These are phyloP conservation scores for Dictyophora rubrovolvata DNA, from an alignment of 768 basidiomycete genomes.

Conservation along the genomic window DNA sequence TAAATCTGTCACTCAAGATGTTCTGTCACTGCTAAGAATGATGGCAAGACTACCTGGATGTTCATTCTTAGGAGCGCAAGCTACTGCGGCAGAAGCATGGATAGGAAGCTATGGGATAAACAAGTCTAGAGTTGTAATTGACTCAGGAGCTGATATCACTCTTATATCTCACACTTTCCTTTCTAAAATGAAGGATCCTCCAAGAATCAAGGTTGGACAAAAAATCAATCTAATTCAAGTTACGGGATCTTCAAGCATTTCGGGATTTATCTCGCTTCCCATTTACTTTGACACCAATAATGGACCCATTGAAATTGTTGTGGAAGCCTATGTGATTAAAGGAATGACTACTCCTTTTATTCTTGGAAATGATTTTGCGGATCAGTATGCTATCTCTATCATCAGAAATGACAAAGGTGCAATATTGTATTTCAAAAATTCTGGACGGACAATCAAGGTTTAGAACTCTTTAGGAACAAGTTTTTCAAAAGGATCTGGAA, in stretches of 20 bases:
- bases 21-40: conserved; percentile 14
- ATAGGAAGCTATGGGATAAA: conserved; percentile 6
- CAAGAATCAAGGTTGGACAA: conserved; percentile 19
- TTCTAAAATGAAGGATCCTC: conserved; percentile 3
- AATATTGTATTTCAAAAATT: conserved; percentile 12
- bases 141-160: conserved; percentile 28
- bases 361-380: conserved; percentile 19
- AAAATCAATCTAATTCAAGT: conserved; percentile 24
- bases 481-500: not conserved
- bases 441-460: not conserved
- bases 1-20: not conserved
- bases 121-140: conserved; percentile 13
- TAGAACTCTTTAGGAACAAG: not conserved
- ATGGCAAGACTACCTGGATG: conserved; percentile 22
- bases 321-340: conserved; percentile 23
- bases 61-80: conserved; percentile 23
- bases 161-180: conserved; percentile 19
- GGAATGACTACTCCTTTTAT: conserved; percentile 17
- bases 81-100: conserved; percentile 14
- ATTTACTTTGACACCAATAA: conserved; percentile 18
- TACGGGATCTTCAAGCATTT: conserved; percentile 20
- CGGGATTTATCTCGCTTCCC: conserved; percentile 20
- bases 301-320: conserved; percentile 17
- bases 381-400: conserved; percentile 24
- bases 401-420: conserved; percentile 12